These are phyloP conservation scores for Panicum virgatum DNA, from an alignment of 202 grass and related monocot genomes.

Conservation along the genomic window DNA sequence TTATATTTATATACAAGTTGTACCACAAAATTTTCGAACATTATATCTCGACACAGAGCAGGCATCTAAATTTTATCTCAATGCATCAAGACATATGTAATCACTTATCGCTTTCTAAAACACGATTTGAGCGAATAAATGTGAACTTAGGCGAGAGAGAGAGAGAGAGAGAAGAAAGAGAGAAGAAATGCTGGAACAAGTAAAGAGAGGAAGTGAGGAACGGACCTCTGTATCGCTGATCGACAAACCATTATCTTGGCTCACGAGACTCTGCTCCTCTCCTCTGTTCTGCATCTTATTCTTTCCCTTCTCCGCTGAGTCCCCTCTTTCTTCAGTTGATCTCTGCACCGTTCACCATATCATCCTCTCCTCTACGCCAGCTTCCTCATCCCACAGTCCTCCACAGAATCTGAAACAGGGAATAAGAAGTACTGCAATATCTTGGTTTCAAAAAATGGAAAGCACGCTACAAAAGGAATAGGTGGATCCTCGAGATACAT, in stretches of 20 bases:
- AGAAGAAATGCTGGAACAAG: neutral
- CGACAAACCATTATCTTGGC: neutral
- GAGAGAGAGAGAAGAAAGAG: too few species aligned
- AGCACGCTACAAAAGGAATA: neutral
- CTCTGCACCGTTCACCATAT: neutral
- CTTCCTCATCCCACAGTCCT: neutral
- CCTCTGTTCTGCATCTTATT: conserved; percentile 4
- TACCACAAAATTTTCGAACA: neutral
- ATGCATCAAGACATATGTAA: neutral
- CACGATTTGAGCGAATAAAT: too few species aligned
- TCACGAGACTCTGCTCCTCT: neutral
- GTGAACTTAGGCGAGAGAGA: too few species aligned
- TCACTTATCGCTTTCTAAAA: too few species aligned
- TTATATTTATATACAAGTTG: neutral
- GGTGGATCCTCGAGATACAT: neutral
- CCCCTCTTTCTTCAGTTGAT: neutral
- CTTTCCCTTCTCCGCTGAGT: neutral
- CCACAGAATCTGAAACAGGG: neutral
- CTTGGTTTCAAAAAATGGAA: neutral
- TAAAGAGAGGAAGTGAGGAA: neutral
- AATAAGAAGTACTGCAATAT: neutral
- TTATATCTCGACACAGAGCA: neutral
- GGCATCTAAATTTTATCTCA: neutral
- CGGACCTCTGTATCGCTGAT: conserved; percentile 21
- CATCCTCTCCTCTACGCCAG: too few species aligned